Evolutionary conservation across 164 flowering plant species (phyloP).

Genomic region (Euptelea pleiosperma): DNA sequence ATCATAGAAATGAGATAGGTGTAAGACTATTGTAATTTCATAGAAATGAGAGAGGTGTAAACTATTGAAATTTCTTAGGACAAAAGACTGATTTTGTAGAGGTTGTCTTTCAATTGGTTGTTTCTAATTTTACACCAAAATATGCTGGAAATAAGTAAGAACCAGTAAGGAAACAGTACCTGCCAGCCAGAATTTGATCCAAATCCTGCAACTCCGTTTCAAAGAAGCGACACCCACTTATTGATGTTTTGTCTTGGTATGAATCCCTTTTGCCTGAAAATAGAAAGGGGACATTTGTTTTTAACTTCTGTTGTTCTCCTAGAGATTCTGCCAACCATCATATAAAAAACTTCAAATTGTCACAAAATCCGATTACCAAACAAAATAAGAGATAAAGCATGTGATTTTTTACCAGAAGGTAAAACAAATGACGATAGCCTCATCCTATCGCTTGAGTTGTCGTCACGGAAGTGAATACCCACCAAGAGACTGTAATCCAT

Average conservation of each 20-base stretch:
- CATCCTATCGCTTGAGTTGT: slow-evolving; percentile 53
- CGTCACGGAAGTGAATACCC: slow-evolving; percentile 84
- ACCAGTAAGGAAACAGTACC: slow-evolving; percentile 39
- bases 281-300: neutral
- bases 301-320: neutral
- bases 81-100: neutral
- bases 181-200: slow-evolving; percentile 63
- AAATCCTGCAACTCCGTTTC: slow-evolving; percentile 67
- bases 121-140: neutral
- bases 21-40: neutral
- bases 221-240: slow-evolving; percentile 62
- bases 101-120: neutral
- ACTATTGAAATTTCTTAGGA: neutral
- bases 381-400: neutral
- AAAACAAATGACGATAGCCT: slow-evolving; percentile 61
- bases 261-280: slow-evolving; percentile 55
- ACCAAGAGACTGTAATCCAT: slow-evolving; percentile 95
- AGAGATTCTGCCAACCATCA: neutral
- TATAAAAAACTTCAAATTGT: no score
- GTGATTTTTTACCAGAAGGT: slow-evolving; percentile 47
- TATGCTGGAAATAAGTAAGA: no score
- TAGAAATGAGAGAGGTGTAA: neutral
- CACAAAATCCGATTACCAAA: neutral
- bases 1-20: neutral
- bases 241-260: slow-evolving; percentile 51